Evolutionary conservation across 148 eudicot genomes (phyloP).

Genomic region (Silene uniflora): DNA sequence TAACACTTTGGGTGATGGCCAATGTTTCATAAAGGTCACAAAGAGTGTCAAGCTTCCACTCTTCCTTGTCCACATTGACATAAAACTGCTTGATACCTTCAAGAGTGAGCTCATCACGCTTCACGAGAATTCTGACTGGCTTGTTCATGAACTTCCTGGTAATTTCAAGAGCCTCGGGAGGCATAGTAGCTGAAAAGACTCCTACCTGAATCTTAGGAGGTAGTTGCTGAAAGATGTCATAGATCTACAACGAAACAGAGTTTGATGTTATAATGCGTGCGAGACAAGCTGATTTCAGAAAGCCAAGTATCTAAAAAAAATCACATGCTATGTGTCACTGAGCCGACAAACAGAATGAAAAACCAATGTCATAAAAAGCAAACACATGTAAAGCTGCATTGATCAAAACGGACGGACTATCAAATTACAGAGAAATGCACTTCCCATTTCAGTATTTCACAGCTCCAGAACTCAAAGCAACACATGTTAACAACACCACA

Average conservation of each 20-base stretch:
- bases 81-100: slow-evolving; percentile 80
- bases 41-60: slow-evolving; percentile 75
- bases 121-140: slow-evolving; percentile 77
- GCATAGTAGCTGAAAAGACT: slow-evolving; percentile 79
- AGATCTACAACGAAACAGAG: slow-evolving; percentile 40
- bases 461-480: neutral
- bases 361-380: neutral
- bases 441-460: neutral
- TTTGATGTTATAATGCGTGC: neutral
- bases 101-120: slow-evolving; percentile 75
- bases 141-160: slow-evolving; percentile 79
- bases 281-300: neutral
- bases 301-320: neutral
- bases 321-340: neutral
- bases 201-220: slow-evolving; percentile 78
- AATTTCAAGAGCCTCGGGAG: slow-evolving; percentile 76
- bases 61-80: slow-evolving; percentile 78
- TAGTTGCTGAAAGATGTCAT: slow-evolving; percentile 61
- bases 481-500: neutral
- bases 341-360: no score
- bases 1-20: slow-evolving; percentile 74
- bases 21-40: slow-evolving; percentile 70
- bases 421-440: no score
- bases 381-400: no score
- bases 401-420: neutral